Base-by-base conservation (phyloP, 2,329 filamentous ascomycete species). In the Penicillium janthinellum region DNA sequence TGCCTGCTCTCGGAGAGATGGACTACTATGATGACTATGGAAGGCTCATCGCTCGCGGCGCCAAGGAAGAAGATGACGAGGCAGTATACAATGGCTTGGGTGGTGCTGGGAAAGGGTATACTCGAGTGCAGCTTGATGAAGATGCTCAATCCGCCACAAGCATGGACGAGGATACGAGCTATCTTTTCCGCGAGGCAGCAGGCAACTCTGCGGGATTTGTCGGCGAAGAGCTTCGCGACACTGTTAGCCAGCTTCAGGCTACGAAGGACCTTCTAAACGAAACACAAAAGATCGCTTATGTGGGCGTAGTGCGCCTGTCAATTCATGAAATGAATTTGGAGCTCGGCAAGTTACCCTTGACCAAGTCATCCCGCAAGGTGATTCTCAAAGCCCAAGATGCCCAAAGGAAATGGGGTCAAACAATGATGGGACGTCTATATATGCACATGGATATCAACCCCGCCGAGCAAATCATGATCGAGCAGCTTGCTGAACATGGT, bases 21-120 rank as follows among this genome's bases (percentile, higher is more conserved):
- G 94, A 98, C 76, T 90, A 96, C 66, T 99, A 98, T 75, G 92
- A 99, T 73, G 95, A 99, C 70, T 89, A 96, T 74, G 90, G 96
- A 67, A 90, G 86, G 66, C 83, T 99, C 31, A 83, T 99, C 64
- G 95, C 95, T 12, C 88, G 86, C 64, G 94, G 96, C 67, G 89
- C 89, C 59, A 81, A 84, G 41, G 86, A 89, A 60, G 85, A 84
- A 34, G 86, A 88, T 14, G 88, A 92, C 50, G 88, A 89, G 56
- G 86, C 88, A 62, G 88, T 85, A 44, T 96, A 96, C 69, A 85
- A 82, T 22, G 89, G 89, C 14, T 83, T 96, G 0, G 93, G 94
- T 25, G 93, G 93, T 31, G 94, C 94, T 8, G 92, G 92, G 41
- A 97, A 92, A 76, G 95, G 95, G 4, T 99, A 99, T 75, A 99